Evolutionary conservation across 2,329 filamentous ascomycete genomes (phyloP), one percentile per base, ranked within the genome.

Genomic region (Fusarium anguioides): DNA sequence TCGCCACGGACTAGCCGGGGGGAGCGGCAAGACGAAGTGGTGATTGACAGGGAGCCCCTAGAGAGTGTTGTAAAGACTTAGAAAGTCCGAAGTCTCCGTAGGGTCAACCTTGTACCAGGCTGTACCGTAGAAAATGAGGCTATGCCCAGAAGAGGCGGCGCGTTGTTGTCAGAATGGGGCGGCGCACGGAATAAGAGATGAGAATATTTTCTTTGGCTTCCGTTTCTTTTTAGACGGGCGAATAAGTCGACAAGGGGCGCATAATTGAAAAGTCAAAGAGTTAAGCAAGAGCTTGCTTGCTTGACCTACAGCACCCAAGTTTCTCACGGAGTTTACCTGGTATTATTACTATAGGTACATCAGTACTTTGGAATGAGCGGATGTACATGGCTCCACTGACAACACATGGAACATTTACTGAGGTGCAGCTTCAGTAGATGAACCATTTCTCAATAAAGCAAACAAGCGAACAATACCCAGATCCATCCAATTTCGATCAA

Each of bases 1-100:
- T 73, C 69, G 69, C 59, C 70, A 64, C 62, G 60, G 67, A 60
- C 67, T 72, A 64, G 62, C 64, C 67, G 64, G 70, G 68, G 60
- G 42, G 62, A 27, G 59, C 66, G 54, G 60, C 60, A 64, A 58
- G 58, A 56, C 45, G 54, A 53, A 66, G 49, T 64, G 58, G 36
- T 61, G 67, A 69, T 58, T 59, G 68, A 70, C 64, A 70, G 51
- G 67, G 58, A 59, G 54, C 21, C 56, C 33, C 53, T 59, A 69
- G 60, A 64, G 64, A 59, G 45, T 31, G 14, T 31, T 17, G 29
- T 5, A 50, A 18, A 37, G 47, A 50, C 35, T 44, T 29, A 35
- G 31, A 35, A 29, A 49, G 45, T 47, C 65, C 65, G 65, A 68
- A 58, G 65, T 62, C 55, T 66, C 65, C 65, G 65, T 53, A 45